Evolutionary conservation across 1,139 yeast species (phyloP).

Genomic region (Sugiyamaella grinbergsii): DNA sequence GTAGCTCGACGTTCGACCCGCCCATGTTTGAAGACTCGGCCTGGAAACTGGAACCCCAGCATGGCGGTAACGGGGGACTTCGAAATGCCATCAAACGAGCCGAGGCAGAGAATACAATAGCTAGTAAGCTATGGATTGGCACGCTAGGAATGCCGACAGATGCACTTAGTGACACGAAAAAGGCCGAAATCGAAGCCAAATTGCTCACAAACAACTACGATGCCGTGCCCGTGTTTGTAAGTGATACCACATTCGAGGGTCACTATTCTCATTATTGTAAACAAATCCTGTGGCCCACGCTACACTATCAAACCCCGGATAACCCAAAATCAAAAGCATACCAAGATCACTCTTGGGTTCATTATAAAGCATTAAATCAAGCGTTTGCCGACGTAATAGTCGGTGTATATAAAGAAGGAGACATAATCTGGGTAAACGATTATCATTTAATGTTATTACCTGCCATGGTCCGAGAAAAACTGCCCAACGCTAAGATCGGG

Average conservation of each 20-base stretch:
- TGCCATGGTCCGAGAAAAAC: constrained; percentile 68
- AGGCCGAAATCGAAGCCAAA: constrained; percentile 47
- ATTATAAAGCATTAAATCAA: constrained; percentile 75
- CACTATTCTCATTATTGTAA: constrained; percentile 90
- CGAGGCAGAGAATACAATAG: constrained; percentile 49
- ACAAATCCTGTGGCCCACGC: constrained; percentile 93
- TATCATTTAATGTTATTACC: constrained; percentile 90
- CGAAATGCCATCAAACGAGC: constrained; percentile 81
- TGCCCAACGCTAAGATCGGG: constrained; percentile 88
- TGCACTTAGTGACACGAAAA: constrained; percentile 61
- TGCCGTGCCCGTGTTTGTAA: constrained; percentile 69
- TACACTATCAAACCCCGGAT: constrained; percentile 96
- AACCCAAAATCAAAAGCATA: constrained; percentile 92
- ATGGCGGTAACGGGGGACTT: constrained; percentile 87
- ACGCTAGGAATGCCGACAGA: constrained; percentile 91
- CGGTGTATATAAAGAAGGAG: constrained; percentile 64
- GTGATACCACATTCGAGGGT: constrained; percentile 81
- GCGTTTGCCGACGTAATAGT: constrained; percentile 76
- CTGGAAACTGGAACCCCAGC: constrained; percentile 69
- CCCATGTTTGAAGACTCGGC: constrained; percentile 70
- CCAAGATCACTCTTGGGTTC: constrained; percentile 93
- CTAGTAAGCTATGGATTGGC: constrained; percentile 76
- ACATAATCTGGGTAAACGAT: constrained; percentile 89
- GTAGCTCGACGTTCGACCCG: constrained; percentile 33
- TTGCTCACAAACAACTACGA: constrained; percentile 48